Evolutionary conservation across 2,329 filamentous ascomycete species (phyloP).

Genomic region (Colletotrichum chrysophilum): DNA sequence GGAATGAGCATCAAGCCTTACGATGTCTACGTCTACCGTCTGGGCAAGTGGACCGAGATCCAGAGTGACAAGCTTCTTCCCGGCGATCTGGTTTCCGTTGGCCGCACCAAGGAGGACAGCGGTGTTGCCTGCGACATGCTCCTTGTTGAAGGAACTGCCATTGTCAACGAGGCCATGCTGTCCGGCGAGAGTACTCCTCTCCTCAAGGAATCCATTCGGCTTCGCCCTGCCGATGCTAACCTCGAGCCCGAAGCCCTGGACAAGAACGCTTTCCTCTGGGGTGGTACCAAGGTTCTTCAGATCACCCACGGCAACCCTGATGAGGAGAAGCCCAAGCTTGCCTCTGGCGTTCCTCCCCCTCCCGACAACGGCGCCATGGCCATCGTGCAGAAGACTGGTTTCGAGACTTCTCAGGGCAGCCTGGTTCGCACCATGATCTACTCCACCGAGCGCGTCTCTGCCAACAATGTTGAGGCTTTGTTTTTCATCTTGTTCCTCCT

Average conservation of each 20-base stretch:
- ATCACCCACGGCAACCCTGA: constrained; percentile 85
- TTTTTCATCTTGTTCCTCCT: constrained; percentile 97
- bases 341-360: constrained; percentile 79
- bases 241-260: constrained; percentile 92
- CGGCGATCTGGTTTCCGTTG: constrained; percentile 90
- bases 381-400: constrained; percentile 95
- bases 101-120: constrained; percentile 93
- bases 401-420: constrained; percentile 97
- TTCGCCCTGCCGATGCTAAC: constrained; percentile 79
- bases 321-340: constrained; percentile 73
- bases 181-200: constrained; percentile 97
- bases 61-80: constrained; percentile 91
- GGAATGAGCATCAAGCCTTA: constrained; percentile 99
- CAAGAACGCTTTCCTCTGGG: constrained; percentile 96
- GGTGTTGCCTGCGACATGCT: constrained; percentile 98
- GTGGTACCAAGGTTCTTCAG: constrained; percentile 96
- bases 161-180: constrained; percentile 99
- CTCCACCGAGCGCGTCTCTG: constrained; percentile 97
- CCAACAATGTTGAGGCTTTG: constrained; percentile 95
- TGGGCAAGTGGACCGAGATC: constrained; percentile 86
- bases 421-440: constrained; percentile 99
- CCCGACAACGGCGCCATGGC: constrained; percentile 95
- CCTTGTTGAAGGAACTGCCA: constrained; percentile 90
- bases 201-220: constrained; percentile 92
- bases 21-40: constrained; percentile 87